These are phyloP conservation scores for Monosporascus sp. DNA, from an alignment of 2,329 filamentous ascomycete genomes.

Conservation along the genomic window DNA sequence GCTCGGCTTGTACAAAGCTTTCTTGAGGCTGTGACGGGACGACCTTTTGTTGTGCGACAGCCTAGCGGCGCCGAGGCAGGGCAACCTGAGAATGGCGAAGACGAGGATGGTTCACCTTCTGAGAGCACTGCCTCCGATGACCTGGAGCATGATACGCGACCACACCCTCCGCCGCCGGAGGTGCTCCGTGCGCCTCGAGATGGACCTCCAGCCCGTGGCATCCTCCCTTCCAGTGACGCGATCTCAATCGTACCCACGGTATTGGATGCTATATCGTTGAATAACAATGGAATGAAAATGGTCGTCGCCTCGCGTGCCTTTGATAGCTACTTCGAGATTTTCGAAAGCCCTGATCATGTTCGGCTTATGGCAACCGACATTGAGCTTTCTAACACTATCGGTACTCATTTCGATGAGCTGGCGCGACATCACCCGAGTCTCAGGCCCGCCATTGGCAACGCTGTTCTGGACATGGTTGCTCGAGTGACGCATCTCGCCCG, in stretches of 20 bases:
- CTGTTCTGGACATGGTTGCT: conserved; percentile 84
- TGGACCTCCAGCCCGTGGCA: conserved; percentile 57
- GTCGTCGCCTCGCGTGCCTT: conserved; percentile 80
- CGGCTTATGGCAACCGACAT: conserved; percentile 74
- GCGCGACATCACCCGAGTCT: conserved; percentile 87
- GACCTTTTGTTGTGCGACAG: conserved; percentile 35
- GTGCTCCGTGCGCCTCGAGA: conserved; percentile 41
- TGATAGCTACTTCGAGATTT: conserved; percentile 90
- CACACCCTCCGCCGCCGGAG: conserved; percentile 49
- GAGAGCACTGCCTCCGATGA: conserved; percentile 35
- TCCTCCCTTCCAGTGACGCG: conserved; percentile 82
- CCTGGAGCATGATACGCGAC: conserved; percentile 34
- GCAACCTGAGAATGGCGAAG: conserved; percentile 26
- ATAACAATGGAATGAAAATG: conserved; percentile 78
- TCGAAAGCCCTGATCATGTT: conserved; percentile 86
- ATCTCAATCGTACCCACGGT: conserved; percentile 82
- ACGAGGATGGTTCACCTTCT: conserved; percentile 31
- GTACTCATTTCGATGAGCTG: conserved; percentile 86
- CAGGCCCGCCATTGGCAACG: conserved; percentile 72
- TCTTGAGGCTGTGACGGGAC: conserved; percentile 71
- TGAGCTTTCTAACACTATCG: conserved; percentile 65
- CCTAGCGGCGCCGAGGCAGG: conserved; percentile 25
- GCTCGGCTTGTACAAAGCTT: conserved; percentile 85
- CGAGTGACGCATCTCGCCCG: conserved; percentile 72
- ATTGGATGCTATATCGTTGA: conserved; percentile 90